phyloP scores from a whole-genome alignment of 495 filamentous ascomycete genomes.

The Penicillium robsamsonii region DNA sequence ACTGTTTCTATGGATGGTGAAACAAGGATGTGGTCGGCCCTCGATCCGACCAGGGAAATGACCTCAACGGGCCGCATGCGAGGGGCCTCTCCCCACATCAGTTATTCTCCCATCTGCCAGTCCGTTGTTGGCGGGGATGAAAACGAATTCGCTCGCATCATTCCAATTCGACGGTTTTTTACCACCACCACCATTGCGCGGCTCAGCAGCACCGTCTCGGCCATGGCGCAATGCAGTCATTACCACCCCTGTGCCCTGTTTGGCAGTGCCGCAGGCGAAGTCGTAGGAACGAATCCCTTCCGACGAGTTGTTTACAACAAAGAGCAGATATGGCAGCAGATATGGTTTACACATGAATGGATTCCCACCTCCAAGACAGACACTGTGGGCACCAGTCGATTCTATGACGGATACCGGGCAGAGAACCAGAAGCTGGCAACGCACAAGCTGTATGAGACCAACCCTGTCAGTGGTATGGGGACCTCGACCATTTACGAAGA shows the following conservation, averaged over 20 bases:
- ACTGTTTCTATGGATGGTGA: constrained; percentile 59
- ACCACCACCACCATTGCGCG: constrained; percentile 41
- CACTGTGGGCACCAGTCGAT: constrained; percentile 48
- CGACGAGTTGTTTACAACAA: constrained; percentile 53
- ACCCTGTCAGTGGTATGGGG: constrained; percentile 36
- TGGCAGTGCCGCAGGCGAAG: constrained; percentile 57
- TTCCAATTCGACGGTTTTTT: constrained; percentile 57
- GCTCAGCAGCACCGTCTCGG: constrained; percentile 40
- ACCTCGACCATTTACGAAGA: constrained; percentile 58
- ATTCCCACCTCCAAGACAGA: constrained; percentile 30
- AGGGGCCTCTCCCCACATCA: constrained; percentile 45
- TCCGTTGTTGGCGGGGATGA: constrained; percentile 57
- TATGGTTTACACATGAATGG: constrained; percentile 65
- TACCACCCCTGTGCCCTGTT: constrained; percentile 55
- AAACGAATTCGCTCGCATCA: constrained; percentile 51
- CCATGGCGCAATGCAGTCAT: constrained; percentile 39
- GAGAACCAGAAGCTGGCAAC: constrained; percentile 40
- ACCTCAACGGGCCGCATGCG: constrained; percentile 52
- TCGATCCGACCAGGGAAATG: constrained; percentile 48
- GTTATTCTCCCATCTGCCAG: constrained; percentile 58
- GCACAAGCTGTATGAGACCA: constrained; percentile 32
- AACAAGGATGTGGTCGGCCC: constrained; percentile 55
- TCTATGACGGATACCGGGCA: constrained; percentile 58
- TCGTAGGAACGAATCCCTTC: constrained; percentile 55
- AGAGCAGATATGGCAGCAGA: constrained; percentile 54